Base-by-base conservation (phyloP, 2,329 filamentous ascomycete genomes). In the Xylaria sp. region DNA sequence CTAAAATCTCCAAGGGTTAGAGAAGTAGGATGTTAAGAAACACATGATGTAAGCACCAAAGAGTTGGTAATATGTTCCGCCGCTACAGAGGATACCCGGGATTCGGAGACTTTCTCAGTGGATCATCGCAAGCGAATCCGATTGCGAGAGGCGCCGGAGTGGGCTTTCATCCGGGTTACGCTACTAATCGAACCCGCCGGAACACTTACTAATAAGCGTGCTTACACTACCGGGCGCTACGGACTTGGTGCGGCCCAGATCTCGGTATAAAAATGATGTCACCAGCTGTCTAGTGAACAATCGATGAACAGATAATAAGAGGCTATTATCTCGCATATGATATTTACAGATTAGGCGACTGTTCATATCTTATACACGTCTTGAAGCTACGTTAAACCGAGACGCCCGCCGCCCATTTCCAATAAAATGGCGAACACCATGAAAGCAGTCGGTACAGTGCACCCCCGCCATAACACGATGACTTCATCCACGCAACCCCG, bases 371-470 rank as follows among this genome's bases (percentile, higher is more conserved):
- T 46, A 15, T 3, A 46, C 20, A 48, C 13, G 31, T 41, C 56
- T 31, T 20, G 3, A 20, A 41, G 4, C 12, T 5, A 18, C 13
- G 23, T 12, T 20, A 46, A 13, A 23, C 18, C 13, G 20, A 51
- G 20, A 10, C 23, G 20, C 8, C 28, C 52, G 12, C 39, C 13
- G 6, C 5, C 57, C 18, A 41, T 23, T 25, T 66, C 20, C 28
- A 28, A 28, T 28, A 75, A 67, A 65, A 78, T 79, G 75, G 56
- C 70, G 37, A 71, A 67, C n/a, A 75, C 71, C 5, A 80, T 80
- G 78, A 78, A 75, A 76, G 78, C 78, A 50, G 76, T 80, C 41
- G 77, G 78, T 79, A 76, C 73, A 61, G n/a, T 46, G 37, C 62
- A 62, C 34, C 59, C 59, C 57, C 62, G 10, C 44, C 28, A 39